phyloP scores from a whole-genome alignment of 2,329 filamentous ascomycete genomes.

The Paracorniculantispora psalliotae region DNA sequence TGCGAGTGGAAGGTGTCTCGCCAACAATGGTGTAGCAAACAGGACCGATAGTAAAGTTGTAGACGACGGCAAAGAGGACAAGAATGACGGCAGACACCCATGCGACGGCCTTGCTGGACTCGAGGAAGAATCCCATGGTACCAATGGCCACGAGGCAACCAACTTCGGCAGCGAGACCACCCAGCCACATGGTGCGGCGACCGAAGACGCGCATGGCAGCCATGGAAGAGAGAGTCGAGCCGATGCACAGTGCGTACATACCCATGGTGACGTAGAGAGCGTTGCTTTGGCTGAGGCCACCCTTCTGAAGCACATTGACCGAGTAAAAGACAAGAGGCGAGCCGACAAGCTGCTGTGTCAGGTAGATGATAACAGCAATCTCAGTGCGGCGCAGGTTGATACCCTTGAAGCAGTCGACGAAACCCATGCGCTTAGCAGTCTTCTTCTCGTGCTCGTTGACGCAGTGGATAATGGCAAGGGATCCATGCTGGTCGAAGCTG shows the following conservation, averaged over 20 bases:
- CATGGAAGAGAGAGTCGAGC: conserved; percentile 41
- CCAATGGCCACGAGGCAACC: conserved; percentile 34
- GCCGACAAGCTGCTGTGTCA: conserved; percentile 49
- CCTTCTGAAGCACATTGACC: conserved; percentile 47
- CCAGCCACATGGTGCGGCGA: conserved; percentile 38
- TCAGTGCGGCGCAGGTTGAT: conserved; percentile 32
- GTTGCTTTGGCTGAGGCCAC: conserved; percentile 35
- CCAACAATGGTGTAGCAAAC: conserved; percentile 38
- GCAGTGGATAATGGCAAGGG: conserved; percentile 32
- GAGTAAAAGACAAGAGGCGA: conserved; percentile 49
- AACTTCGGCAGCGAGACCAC: conserved; percentile 31
- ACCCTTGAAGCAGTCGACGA: conserved; percentile 31
- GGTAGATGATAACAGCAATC: conserved; percentile 44
- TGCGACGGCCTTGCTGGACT: conserved; percentile 17
- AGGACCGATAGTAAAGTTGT: conserved; percentile 38
- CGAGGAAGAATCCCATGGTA: conserved; percentile 23
- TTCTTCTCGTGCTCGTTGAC: conserved; percentile 32
- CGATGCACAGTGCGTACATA: conserved; percentile 34
- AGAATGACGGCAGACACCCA: conserved; percentile 34
- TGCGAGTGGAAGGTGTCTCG: conserved; percentile 26
- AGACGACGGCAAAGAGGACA: conserved; percentile 35
- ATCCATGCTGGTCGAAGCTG: conserved; percentile 27
- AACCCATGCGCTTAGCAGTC: conserved; percentile 20
- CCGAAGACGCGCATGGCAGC: conserved; percentile 34
- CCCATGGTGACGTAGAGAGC: conserved; percentile 44